A percentile compares a stretch with the other conserved stretches of the same genome.
Conservation (phyloP, 192 early-diverging fungal species). For the Phycomyces nitens region DNA sequence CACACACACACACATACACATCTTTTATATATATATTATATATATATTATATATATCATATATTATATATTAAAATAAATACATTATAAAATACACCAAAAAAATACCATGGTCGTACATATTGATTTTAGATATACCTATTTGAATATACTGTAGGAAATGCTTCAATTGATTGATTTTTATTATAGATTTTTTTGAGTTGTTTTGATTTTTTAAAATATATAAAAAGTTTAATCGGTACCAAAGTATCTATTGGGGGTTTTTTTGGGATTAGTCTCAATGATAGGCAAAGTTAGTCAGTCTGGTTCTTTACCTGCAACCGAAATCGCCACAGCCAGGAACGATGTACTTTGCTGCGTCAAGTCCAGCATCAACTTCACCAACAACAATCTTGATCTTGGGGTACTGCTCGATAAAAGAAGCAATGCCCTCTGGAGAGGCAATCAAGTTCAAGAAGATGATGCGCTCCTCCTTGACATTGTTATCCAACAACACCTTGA, state of each 20-base stretch:
- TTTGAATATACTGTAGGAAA: no score
- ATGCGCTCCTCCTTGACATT: slow-evolving; percentile 84
- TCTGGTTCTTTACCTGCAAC: slow-evolving; percentile 65
- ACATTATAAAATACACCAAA: no score
- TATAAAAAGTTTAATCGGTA: slow-evolving; percentile 14
- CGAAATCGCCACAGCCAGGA: slow-evolving; percentile 91
- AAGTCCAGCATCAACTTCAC: slow-evolving; percentile 78
- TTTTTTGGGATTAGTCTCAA: not conserved
- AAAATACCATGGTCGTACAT: no score
- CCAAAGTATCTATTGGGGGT: slow-evolving; percentile 20
- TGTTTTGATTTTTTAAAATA: not conserved
- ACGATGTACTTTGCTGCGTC: slow-evolving; percentile 84
- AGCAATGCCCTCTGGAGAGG: slow-evolving; percentile 78
- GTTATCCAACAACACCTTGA: slow-evolving; percentile 81
- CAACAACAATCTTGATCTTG: slow-evolving; percentile 83
- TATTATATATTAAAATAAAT: not conserved
- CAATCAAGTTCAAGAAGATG: slow-evolving; percentile 89
- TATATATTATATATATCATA: no score
- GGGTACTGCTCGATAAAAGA: slow-evolving; percentile 70
- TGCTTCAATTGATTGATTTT: no score
- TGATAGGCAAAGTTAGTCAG: not conserved
- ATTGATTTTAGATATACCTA: no score
- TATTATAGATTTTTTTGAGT: not conserved
- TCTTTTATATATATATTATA: no score
- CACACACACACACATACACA: no score